A percentile compares a stretch with the other conserved stretches of the same genome.
phyloP scores from a whole-genome alignment of 192 early-diverging fungal genomes.

The Backusella psychrophila region DNA sequence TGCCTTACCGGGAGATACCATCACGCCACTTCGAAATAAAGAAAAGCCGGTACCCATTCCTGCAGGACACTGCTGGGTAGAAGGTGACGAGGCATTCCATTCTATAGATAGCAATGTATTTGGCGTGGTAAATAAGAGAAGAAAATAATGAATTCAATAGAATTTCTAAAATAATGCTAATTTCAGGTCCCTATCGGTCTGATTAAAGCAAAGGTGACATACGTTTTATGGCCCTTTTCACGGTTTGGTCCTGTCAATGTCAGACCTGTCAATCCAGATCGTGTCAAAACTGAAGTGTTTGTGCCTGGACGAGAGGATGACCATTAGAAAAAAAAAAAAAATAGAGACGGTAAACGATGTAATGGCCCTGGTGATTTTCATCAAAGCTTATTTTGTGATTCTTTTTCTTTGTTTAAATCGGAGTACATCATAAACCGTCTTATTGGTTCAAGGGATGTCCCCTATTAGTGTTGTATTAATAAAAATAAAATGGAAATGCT shows the following conservation, averaged over 20 bases:
- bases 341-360: background rate
- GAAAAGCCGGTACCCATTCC: conserved; percentile 55
- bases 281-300: background rate
- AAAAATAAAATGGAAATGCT: background rate
- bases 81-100: conserved; percentile 82
- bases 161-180: background rate
- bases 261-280: background rate
- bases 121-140: conserved; percentile 58
- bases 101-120: conserved; percentile 77
- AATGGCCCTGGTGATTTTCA: background rate
- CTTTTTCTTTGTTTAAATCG: background rate
- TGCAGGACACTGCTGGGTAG: conserved; percentile 81
- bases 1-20: conserved; percentile 75
- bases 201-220: conserved; percentile 52
- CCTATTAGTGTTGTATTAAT: background rate
- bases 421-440: background rate
- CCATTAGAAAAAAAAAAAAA: background rate
- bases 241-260: conserved; percentile 52
- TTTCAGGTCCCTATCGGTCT: conserved; percentile 63
- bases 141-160: background rate
- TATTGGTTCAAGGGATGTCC: background rate
- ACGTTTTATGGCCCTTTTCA: conserved; percentile 66
- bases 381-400: background rate
- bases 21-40: conserved; percentile 40
- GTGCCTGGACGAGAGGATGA: background rate